Base-by-base conservation (phyloP, 2,329 filamentous ascomycete species). In the Dactylellina parvicollis region DNA sequence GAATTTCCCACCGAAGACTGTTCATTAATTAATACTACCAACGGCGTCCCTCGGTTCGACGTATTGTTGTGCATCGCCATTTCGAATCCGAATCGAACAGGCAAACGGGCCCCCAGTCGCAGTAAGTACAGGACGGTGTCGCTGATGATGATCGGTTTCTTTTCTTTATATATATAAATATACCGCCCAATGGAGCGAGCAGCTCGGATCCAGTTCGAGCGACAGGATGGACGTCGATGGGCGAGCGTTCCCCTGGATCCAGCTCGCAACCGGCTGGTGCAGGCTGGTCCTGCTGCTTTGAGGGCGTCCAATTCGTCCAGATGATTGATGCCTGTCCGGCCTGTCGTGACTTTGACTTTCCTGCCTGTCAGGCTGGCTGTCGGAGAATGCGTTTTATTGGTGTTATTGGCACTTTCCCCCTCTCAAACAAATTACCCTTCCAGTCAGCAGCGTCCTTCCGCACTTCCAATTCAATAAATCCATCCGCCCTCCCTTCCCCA, bases 401-500 rank as follows among this genome's bases (percentile, higher is more conserved):
- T 47, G 20, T 62, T 65, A 46, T 44, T 65, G 20, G 20, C 47
- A 46, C 46, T 47, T 44, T 46, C 60, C 32, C 22, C 34, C 36
- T 18, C 52, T 24, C 50, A 16, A 32, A 5, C 30, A 38, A 5
- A 4, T 16, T 4, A 5, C 38, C 12, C 12, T 42, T 20, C 52
- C 52, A 8, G 26, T 46, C 54, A 46, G 36, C 42, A 59, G 32
- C 44, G 38, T 59, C 54, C 42, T 44, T 38, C 44, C 55, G 46
- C 59, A 26, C 49, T 46, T 16, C 59, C 9, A 55, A 62, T 52
- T 50, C 50, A 60, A 36, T 44, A 42, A 44, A 42, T 47, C 32
- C 56, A 42, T 32, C 34, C 56, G 9, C 16, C 20, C 40, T 44
- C 36, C n/a, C 22, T 20, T 44, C 22, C n/a, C 9, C 16, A 3